Evolutionary conservation across 2,329 filamentous ascomycete genomes (phyloP), one percentile per base, ranked within the genome.

Genomic region (Fusarium mexicanum): DNA sequence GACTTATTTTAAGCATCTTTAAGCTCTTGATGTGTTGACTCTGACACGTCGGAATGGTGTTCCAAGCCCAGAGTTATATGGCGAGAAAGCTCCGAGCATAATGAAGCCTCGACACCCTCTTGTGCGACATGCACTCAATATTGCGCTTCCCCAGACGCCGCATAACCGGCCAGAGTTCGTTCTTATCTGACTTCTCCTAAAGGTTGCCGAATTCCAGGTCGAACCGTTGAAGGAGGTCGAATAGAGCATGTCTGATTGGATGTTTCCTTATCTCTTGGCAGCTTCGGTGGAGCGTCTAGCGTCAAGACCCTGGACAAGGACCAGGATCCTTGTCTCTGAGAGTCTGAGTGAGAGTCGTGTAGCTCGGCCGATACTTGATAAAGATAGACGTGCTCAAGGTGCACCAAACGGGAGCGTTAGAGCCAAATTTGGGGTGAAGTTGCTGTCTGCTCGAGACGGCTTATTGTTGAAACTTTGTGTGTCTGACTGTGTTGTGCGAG

Each of bases 211-310:
- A 59, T 63, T 64, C 63, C 46, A 55, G 71, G 59, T 61, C 58
- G 60, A 70, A 63, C 67, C 48, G 64, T 67, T 41, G 67, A 66
- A 61, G 62, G 69, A 50, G 68, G 68, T 72, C 51, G 68, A 71
- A 73, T 66, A 60, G 64, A 50, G n/a, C 33, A 51, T 18, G 24
- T 38, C 59, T 79, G 61, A 80, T 80, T 80, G 79, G 79, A 18
- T 40, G 29, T 47, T 54, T 51, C 53, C 79, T 80, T 80, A 80
- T 80, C 79, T 79, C 72, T 80, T 74, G 74, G 72, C 73, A 73
- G 67, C 64, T 72, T 69, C 43, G 43, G 66, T 71, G 71, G 71
- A 76, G 73, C 57, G 57, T 37, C 68, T 77, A 76, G 69, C 55
- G 61, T 59, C 46, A 46, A 69, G 63, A 72, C 58, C 64, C 67